Conservation (phyloP, 176 grass and related monocot genomes). For the Hordeum marinum region DNA sequence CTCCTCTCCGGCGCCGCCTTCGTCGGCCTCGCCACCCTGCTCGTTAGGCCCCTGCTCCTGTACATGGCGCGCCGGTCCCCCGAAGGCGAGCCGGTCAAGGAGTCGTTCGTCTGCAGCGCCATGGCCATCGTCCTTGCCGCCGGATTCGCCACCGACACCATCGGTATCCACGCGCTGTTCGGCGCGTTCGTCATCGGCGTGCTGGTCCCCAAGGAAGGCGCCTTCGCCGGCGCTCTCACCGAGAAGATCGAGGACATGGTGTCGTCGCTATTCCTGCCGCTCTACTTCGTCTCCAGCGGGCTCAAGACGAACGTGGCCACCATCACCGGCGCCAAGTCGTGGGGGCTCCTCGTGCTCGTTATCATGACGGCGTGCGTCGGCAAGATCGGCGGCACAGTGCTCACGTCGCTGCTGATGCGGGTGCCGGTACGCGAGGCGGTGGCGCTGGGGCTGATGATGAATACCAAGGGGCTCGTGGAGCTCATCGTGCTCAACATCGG, state of each 20-base stretch:
- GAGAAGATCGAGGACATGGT: slow-evolving; percentile 74
- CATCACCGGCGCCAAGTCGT: slow-evolving; percentile 36
- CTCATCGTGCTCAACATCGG: slow-evolving; percentile 70
- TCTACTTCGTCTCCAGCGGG: slow-evolving; percentile 69
- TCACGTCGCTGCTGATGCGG: slow-evolving; percentile 1
- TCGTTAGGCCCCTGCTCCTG: slow-evolving; percentile 32
- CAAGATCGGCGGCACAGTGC: slow-evolving; percentile 49
- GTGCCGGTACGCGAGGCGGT: slow-evolving; percentile 41
- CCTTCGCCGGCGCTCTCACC: slow-evolving; percentile 37
- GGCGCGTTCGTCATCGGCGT: slow-evolving; percentile 62
- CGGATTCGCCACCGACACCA: slow-evolving; percentile 49
- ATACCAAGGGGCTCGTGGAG: slow-evolving; percentile 65
- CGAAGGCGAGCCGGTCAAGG: slow-evolving; percentile 49
- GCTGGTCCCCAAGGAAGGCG: slow-evolving; percentile 55
- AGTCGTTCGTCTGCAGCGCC: slow-evolving; percentile 38
- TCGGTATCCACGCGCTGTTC: slow-evolving; percentile 75
- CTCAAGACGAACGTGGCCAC: slow-evolving; percentile 60
- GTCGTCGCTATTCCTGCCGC: slow-evolving; percentile 51
- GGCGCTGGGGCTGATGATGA: slow-evolving; percentile 54
- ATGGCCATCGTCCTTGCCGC: slow-evolving; percentile 38
- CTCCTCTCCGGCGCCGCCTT: slow-evolving; percentile 41
- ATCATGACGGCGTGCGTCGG: slow-evolving; percentile 47
- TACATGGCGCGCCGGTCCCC: slow-evolving; percentile 46
- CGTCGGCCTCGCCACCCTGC: slow-evolving; percentile 3
- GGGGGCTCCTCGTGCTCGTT: slow-evolving; percentile 54